Evolutionary conservation across 495 filamentous ascomycete genomes (phyloP).

Genomic region (Xylaria cubensis): DNA sequence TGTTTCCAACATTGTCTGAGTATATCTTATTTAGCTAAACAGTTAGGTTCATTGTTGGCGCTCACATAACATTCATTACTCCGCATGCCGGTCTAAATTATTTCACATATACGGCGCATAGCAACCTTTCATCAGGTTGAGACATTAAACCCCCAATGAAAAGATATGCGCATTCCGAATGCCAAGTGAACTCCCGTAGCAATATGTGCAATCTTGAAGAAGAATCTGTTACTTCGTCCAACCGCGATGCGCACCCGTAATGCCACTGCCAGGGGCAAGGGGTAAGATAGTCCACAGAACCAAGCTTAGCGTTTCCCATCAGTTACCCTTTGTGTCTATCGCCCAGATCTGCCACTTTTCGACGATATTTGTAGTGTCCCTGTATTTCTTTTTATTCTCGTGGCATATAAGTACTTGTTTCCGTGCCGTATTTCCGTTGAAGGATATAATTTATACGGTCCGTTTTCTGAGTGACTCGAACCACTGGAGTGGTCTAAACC

Average conservation of each 20-base stretch:
- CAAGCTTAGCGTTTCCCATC: slow-evolving; percentile 23
- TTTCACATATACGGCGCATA: not conserved
- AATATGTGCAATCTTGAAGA: not conserved
- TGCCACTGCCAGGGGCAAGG: slow-evolving; percentile 34
- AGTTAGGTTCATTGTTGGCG: not conserved
- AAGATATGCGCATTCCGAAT: not conserved
- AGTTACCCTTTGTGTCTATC: slow-evolving; percentile 11
- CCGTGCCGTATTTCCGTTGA: not conserved
- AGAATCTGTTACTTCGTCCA: slow-evolving; percentile 14
- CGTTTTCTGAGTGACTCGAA: not conserved
- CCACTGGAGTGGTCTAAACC: not conserved
- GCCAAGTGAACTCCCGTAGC: not conserved
- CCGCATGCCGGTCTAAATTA: not conserved
- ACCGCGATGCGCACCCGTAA: slow-evolving; percentile 39
- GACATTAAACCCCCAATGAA: not conserved
- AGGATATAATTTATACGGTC: not conserved
- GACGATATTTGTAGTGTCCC: not conserved
- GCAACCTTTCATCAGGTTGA: not conserved
- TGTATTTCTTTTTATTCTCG: not conserved
- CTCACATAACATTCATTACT: not conserved
- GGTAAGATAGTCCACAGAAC: slow-evolving; percentile 22
- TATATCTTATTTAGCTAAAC: not conserved
- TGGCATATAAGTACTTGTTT: not conserved
- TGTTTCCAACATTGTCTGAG: not conserved
- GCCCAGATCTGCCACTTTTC: not conserved